These are phyloP conservation scores for Backusella liffmaniae DNA, from an alignment of 192 early-diverging fungal species.

Conservation along the genomic window DNA sequence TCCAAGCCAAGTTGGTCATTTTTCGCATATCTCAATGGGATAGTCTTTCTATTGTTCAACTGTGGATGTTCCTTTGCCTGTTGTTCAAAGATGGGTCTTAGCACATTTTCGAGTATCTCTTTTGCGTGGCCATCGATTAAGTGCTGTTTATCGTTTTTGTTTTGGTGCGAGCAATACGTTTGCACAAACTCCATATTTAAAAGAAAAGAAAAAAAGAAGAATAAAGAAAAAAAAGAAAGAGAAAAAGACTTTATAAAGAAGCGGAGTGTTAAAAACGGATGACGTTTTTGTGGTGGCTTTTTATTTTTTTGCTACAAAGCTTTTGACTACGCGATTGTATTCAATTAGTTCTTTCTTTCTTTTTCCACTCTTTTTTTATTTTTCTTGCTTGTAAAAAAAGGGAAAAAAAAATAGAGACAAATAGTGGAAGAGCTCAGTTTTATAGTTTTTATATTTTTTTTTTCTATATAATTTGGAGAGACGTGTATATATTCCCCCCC, in stretches of 20 bases:
- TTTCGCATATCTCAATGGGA: conserved; percentile 3
- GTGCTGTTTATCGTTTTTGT: conserved; percentile 6
- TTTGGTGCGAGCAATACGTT: not conserved
- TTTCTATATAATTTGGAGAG: not conserved
- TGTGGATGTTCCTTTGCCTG: conserved; percentile 11
- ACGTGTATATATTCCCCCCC: not conserved
- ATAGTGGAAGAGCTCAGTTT: not conserved
- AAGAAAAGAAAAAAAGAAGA: not conserved
- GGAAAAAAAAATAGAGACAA: not conserved
- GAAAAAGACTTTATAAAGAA: not conserved
- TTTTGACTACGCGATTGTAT: conserved; percentile 8
- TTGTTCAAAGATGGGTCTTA: conserved; percentile 16
- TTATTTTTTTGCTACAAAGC: not conserved
- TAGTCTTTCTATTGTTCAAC: not conserved
- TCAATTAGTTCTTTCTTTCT: not conserved
- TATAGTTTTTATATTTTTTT: conserved; percentile 7
- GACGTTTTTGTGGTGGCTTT: conserved; percentile 7
- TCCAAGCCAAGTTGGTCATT: not conserved
- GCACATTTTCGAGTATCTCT: conserved; percentile 1
- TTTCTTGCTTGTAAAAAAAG: not conserved
- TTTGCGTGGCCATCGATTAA: conserved; percentile 7
- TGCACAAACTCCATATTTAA: not conserved
- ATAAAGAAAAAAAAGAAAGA: not conserved
- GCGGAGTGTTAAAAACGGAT: not conserved
- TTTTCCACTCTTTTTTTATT: not conserved